Evolutionary conservation across 805 yeast species (phyloP), one percentile per base, ranked within the genome.

Genomic region (Dipodascopsis uninucleata): DNA sequence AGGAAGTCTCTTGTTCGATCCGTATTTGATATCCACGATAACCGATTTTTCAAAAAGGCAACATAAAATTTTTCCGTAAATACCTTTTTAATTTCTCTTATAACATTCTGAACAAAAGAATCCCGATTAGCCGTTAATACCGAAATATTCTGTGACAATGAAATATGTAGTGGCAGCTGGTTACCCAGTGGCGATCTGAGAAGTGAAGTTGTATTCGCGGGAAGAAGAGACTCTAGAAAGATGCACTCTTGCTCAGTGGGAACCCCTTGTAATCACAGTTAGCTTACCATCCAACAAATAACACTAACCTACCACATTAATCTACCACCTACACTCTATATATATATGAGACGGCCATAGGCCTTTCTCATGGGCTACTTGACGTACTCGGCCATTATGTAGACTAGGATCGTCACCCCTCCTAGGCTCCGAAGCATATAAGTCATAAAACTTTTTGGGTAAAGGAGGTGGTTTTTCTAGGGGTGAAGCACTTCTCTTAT

Each of bases 281-380:
- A n/a, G n/a, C n/a, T 14, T 31, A 12, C 4, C 2, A 17, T 7
- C 25, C 21, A 16, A 40, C 25, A 26, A 18, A 25, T 17, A 39
- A 8, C 3, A 5, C 23, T 14, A n/a, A 1, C 7, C 1, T 22
- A n/a, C 17, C 16, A 5, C 16, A 16, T 9, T 21, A 31, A 9
- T 16, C 43, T 6, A 3, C 18, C 10, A 22, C 39, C 9, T 22
- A 31, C 49, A 47, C n/a, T 50, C 53, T 28, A 39, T 31, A 17
- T 43, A 50, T n/a, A 48, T 49, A 17, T 47, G 53, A 22, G 46
- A 24, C 34, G 55, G 53, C 55, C 55, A 50, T 22, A 24, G 32
- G 9, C 52, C 55, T 2, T 21, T 35, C 16, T 29, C 39, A 25
- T 50, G 55, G 9, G 45, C 43, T 16, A 28, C 16, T 34, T 26